phyloP scores from a whole-genome alignment of 139 green algal genomes.

The Chlorokybus atmophyticus region DNA sequence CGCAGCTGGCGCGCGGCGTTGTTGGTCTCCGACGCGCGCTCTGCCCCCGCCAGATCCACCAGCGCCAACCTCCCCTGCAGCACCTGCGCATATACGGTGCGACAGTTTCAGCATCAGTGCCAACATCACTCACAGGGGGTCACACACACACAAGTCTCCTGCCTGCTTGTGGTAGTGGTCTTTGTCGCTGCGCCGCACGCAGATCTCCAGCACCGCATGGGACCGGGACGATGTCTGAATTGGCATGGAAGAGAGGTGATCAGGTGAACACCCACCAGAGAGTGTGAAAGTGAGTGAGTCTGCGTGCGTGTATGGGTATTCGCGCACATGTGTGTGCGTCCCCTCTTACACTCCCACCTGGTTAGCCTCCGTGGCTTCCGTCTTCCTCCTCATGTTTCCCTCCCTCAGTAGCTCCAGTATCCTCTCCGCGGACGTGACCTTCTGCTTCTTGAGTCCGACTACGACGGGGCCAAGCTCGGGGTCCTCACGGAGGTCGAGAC shows the following conservation, averaged over 20 bases:
- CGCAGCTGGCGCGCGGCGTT: constrained; percentile 22
- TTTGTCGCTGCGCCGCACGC: constrained; percentile 5
- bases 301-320: too few species aligned
- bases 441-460: background rate
- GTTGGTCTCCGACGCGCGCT: constrained; percentile 31
- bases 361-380: constrained; percentile 34
- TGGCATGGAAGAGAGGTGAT: too few species aligned
- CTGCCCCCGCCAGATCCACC: constrained; percentile 35
- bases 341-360: too few species aligned
- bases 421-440: constrained; percentile 12
- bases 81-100: constrained; percentile 3
- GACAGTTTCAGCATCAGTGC: too few species aligned
- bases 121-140: too few species aligned
- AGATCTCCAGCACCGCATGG: constrained; percentile 46
- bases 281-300: too few species aligned
- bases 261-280: too few species aligned
- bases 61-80: constrained; percentile 27
- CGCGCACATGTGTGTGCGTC: too few species aligned
- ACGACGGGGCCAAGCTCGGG: constrained; percentile 19
- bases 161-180: constrained; percentile 5
- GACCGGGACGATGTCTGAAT: constrained; percentile 10
- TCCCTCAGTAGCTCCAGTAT: constrained; percentile 29
- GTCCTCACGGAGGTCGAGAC: constrained; percentile 35
- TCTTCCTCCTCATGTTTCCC: constrained; percentile 33
- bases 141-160: background rate